Evolutionary conservation across 2,329 filamentous ascomycete species (phyloP), one percentile per base, ranked within the genome.

Genomic region (Cordyceps fumosorosea): DNA sequence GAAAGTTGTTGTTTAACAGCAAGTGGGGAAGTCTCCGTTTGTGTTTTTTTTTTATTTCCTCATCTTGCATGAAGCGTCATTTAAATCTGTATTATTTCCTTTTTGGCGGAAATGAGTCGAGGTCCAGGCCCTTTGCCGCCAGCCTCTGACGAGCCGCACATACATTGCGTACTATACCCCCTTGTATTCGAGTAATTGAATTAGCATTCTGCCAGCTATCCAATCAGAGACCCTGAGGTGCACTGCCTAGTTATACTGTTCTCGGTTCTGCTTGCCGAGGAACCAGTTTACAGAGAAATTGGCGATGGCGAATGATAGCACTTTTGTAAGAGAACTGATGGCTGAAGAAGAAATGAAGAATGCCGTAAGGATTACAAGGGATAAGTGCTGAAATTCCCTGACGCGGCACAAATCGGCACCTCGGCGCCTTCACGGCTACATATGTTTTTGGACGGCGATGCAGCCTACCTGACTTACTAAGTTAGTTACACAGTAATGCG

Each of bases 91-190:
- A 16, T 18, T 6, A 18, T n/a, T 44, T 58, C 26, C 50, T 42
- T 22, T 40, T 40, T 18, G 34, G 56, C 45, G 47, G 56, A 44
- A 59, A 59, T 52, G 45, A 58, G 34, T 26, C 34, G 18, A 24
- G 29, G 45, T 50, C 44, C 45, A 20, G 44, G 29, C 29, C 29
- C 40, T 42, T 12, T 32, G 44, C 8, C 55, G 20, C 5, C 20
- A 42, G 32, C 29, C 44, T 26, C n/a, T 44, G 29, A 40, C 12
- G 44, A 20, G 44, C 44, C 32, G 22, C 37, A 44, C 14, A 59
- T 44, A 47, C 32, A 18, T 37, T 51, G 47, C 34, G 18, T 52
- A 51, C 34, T 59, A 59, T 59, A 59, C 56, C 56, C 56, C 34
- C 34, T 52, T 52, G 16, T 51, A 47, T n/a, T 47, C n/a, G n/a